Evolutionary conservation across 2,329 filamentous ascomycete species (phyloP), one percentile per base, ranked within the genome.

Genomic region (Clonostachys solani): DNA sequence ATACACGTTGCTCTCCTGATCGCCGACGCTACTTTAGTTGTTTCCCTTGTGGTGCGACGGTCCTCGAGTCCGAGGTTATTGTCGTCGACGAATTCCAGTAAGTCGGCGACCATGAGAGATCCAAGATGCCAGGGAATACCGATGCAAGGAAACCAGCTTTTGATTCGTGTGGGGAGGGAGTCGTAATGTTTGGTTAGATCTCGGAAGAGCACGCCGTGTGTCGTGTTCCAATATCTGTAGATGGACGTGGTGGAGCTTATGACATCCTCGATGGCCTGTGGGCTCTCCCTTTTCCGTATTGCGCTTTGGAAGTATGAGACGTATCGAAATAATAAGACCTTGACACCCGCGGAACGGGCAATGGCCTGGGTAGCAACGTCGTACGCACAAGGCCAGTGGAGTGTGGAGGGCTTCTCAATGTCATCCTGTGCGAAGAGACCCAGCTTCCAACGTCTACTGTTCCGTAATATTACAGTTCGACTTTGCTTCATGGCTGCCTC

Each of bases 111-210:
- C 19, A 82, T 64, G 40, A 83, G 68, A 0, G 71, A 69, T 3
- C 72, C 80, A 4, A 82, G 71, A 51, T 81, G 75, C 73, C 78
- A 83, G 52, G 83, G 80, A 0, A 74, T 75, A 1, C 72, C 65
- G 19, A 83, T 69, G 45, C 78, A 75, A 13, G 80, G 69, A 50
- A 81, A 82, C 80, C 80, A 83, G 40, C 78, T 78, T 54, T 80
- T 78, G 5, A 83, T 71, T 13, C 74, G 74, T 12, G 72, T 56
- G 2, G 78, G 76, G 1, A 83, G 67, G 1, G 60, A 54, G 33
- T 74, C 66, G 49, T 80, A 78, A 49, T 77, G 61, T 3, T 67
- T 60, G 12, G 79, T 63, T 37, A 78, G 72, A 49, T 80, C 75
- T 15, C 65, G 58, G 54, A 80, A 76, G 52, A 83, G 78, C 1